Base-by-base conservation (phyloP, 1,284 basidiomycete genomes). In the Cryptococcus neoformans region DNA sequence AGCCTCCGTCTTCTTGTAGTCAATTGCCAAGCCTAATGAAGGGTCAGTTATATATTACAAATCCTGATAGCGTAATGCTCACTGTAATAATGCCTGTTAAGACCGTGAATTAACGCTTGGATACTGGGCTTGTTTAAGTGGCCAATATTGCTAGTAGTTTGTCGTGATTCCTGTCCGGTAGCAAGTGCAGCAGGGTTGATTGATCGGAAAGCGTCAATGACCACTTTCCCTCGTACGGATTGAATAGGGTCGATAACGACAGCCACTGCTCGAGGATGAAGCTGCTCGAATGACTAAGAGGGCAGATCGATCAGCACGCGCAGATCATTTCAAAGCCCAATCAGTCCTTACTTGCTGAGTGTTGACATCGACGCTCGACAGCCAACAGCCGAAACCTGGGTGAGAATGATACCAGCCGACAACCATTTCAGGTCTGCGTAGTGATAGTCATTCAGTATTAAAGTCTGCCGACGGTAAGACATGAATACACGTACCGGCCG, bases 351-450 rank as follows among this genome's bases (percentile, higher is more conserved):
- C 92, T 81, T 96, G 94, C 77, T 99, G 96, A 5, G 96, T 99
- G 80, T 99, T 98, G 75, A 99, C 94, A 80, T 99, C 96, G 42
- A 99, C 96, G 67, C 92, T 94, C 51, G 92, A 96, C 42, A 99
- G 81, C 96, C 96, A 99, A 78, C 96, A 99, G 5, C 96, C 96
- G 76, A 99, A 99, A 36, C 96, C 96, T 54, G 96, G 96, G 81
- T 99, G 96, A 49, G 96, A 99, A 79, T 99, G 96, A 76, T 99
- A 99, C 96, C 96, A 99, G 7, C 96, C 96, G 0, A 99, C 96
- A 9, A 99, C 96, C 86, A 90, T 93, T 81, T 99, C 96, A 49
- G 95, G 92, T 67, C 94, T 94, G 70, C 35, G 14, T 12, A 34
- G 40, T 28, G 28, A 28, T 28, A 28, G 4, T 28, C 40, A 35